Evolutionary conservation across 352 stramenopile species (phyloP), one percentile per base, ranked within the genome.

Genomic region (Globisporangium apiculatum): DNA sequence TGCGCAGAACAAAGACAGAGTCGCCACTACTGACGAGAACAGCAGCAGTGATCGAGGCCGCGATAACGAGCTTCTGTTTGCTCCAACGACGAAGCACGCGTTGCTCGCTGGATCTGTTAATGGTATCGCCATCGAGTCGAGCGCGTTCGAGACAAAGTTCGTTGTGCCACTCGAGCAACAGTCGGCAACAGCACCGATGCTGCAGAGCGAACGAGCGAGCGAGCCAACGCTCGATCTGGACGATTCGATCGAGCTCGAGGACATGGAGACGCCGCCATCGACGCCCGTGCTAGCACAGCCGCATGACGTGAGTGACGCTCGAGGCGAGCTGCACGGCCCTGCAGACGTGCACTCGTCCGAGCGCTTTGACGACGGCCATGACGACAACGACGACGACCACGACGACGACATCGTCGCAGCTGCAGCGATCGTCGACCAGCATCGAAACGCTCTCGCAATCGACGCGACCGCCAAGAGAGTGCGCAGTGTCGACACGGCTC

Each of bases 221-320:
- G 24, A 60, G 53, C 14, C 8, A 41, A 15, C 15, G n/a, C 12
- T 47, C 15, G 45, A 18, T 5, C 35, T 14, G 4, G 38, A 37
- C 24, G 53, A 62, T 5, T 48, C 53, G 18, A 73, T 76, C 42
- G 24, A 48, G 24, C 48, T 77, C 3, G 69, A 72, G 51, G 61
- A 77, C 40, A 6, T 74, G 24, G 60, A 74, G 17, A 72, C 64
- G 38, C 38, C 38, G 38, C 38, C 38, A 42, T 8, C 38, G 38
- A 42, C 38, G 38, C 38, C 38, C 7, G 0, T 11, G 38, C 7
- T 11, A 42, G 38, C 38, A 42, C 24, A 31, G 38, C 10, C 1
- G 38, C 38, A 42, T 11, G 7, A 11, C 38, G 38, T 0, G 11
- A 37, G 4, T 57, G 51, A 1, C 64, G 11, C 11, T 69, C 68